These are phyloP conservation scores for Amanita fuliginea DNA, from an alignment of 768 basidiomycete species.

Conservation along the genomic window DNA sequence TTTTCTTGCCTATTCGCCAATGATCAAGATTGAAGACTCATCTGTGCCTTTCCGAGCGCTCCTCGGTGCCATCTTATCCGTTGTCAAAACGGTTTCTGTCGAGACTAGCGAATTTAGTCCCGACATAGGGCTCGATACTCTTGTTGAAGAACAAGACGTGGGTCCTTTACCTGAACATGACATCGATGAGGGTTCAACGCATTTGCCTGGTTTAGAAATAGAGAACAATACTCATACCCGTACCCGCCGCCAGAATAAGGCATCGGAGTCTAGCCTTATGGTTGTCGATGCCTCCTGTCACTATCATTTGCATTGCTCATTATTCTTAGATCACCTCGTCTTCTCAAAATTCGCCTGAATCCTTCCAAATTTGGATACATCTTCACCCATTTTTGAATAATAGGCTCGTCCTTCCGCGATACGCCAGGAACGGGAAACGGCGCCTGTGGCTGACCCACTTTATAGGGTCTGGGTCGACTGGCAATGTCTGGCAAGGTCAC, in stretches of 20 bases:
- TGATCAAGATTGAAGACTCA: constrained; percentile 11
- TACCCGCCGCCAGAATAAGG: constrained; percentile 3
- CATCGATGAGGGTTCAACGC: constrained; percentile 9
- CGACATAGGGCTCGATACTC: constrained; percentile 12
- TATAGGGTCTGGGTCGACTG: constrained; percentile 12
- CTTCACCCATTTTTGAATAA: constrained; percentile 9
- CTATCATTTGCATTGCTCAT: constrained; percentile 6
- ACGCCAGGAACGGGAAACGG: constrained; percentile 8
- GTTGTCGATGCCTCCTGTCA: constrained; percentile 5
- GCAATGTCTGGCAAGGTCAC: constrained; percentile 13
- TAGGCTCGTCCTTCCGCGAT: constrained; percentile 10
- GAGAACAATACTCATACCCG: constrained; percentile 5
- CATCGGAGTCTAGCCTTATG: constrained; percentile 7
- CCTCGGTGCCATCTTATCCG: constrained; percentile 12
- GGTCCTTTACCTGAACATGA: constrained; percentile 12
- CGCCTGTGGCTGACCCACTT: constrained; percentile 13
- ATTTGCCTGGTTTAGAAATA: constrained; percentile 6
- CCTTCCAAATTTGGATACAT: constrained; percentile 9
- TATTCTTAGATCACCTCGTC: constrained; percentile 10
- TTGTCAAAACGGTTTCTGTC: constrained; percentile 9
- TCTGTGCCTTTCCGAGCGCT: constrained; percentile 13
- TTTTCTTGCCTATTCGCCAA: constrained; percentile 13
- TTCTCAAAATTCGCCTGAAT: constrained; percentile 10
- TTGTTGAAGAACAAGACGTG: constrained; percentile 9
- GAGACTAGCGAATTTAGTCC: constrained; percentile 8